Conservation (phyloP, 1,284 basidiomycete genomes). For the Trichosporon inkin region DNA sequence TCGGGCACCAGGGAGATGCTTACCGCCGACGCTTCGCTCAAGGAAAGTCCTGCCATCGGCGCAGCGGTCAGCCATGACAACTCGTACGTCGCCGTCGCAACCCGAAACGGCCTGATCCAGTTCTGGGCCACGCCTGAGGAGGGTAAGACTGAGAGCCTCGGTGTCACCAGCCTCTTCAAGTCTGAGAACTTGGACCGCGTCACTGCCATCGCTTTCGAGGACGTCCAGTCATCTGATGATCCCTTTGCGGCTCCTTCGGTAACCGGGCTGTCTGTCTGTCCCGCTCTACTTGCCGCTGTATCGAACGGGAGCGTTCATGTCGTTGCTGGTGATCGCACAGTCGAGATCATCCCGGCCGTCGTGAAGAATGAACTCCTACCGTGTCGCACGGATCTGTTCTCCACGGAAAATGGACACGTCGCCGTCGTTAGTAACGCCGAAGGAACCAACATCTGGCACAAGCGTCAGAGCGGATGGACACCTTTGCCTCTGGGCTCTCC, state of each 20-base stretch:
- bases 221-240: constrained; percentile 15
- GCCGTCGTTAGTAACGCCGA: constrained; percentile 10
- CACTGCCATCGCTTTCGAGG: constrained; percentile 13
- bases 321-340: constrained; percentile 7
- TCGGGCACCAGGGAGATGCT: constrained; percentile 35
- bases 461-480: constrained; percentile 20
- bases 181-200: constrained; percentile 3
- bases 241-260: constrained; percentile 19
- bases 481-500: constrained; percentile 10
- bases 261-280: constrained; percentile 6
- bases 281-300: constrained; percentile 15
- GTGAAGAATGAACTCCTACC: not conserved
- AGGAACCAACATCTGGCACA: constrained; percentile 15
- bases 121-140: constrained; percentile 19
- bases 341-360: constrained; percentile 15
- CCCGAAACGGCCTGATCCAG: constrained; percentile 13
- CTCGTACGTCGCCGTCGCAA: constrained; percentile 16
- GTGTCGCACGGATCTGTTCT: constrained; percentile 14
- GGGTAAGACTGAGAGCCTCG: constrained; percentile 14
- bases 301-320: constrained; percentile 20
- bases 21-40: constrained; percentile 9
- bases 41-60: constrained; percentile 27
- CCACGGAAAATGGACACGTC: constrained; percentile 8
- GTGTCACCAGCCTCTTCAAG: not conserved
- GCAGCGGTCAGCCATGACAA: constrained; percentile 22